Conservation (phyloP, 1,139 yeast genomes). For the Torulaspora pretoriensis region DNA sequence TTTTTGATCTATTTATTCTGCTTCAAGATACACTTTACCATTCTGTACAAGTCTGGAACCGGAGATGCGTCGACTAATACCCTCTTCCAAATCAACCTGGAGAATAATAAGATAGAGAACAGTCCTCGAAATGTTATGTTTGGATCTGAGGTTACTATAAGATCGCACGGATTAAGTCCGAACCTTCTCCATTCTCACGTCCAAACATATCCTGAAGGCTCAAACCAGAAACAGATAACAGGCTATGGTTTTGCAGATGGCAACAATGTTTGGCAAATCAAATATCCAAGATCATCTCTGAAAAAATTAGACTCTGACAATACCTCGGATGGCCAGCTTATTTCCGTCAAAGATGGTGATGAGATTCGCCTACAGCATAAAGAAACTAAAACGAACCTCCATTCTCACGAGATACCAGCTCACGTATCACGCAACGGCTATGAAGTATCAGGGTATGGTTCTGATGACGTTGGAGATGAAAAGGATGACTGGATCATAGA, state of each 20-base stretch:
- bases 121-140: constrained; percentile 61
- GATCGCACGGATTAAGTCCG: constrained; percentile 72
- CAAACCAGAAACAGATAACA: constrained; percentile 69
- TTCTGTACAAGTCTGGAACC: constrained; percentile 72
- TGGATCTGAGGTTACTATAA: constrained; percentile 60
- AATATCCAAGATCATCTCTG: constrained; percentile 42
- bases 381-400: constrained; percentile 51
- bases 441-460: constrained; percentile 72
- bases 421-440: constrained; percentile 49
- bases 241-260: constrained; percentile 70
- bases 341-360: constrained; percentile 46
- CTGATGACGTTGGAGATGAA: constrained; percentile 48
- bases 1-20: constrained; percentile 58
- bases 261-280: constrained; percentile 61
- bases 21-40: constrained; percentile 75
- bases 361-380: constrained; percentile 54
- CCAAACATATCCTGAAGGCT: constrained; percentile 67
- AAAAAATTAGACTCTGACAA: constrained; percentile 31
- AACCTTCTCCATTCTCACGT: constrained; percentile 67
- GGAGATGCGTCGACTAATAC: constrained; percentile 75
- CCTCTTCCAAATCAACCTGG: constrained; percentile 62
- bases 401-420: constrained; percentile 56
- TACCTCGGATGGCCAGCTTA: constrained; percentile 32
- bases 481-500: constrained; percentile 75
- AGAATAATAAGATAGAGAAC: constrained; percentile 47